Evolutionary conservation across 768 basidiomycete species (phyloP), one percentile per base, ranked within the genome.

Genomic region (Dentipellis sp.): DNA sequence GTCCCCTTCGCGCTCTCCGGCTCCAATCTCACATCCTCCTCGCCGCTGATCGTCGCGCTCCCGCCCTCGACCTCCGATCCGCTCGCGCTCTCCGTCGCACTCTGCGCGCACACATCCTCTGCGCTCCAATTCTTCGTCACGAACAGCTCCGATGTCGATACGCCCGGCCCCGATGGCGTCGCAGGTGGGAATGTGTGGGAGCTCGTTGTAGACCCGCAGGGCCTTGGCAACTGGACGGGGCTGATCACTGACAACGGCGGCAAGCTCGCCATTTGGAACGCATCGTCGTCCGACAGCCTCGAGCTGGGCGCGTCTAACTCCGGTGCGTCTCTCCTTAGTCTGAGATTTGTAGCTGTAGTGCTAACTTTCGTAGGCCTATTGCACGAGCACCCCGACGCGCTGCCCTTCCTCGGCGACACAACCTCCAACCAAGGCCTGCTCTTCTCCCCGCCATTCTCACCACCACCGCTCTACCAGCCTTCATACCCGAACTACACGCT

Each of bases 401-500:
- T 77, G 0, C 87, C 87, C 1, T 67, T 86, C 6, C 69, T 91
- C 1, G 87, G 86, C 2, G 90, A 92, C 66, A 82, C 86, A 1
- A 88, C 88, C 1, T 71, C 82, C 6, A 87, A 82, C 52, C 81
- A 88, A 65, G 87, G 81, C 0, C 67, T 92, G 29, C 63, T 91
- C 10, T 89, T 88, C 67, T 91, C 90, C 0, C 78, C 80, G 8
- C 68, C 78, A 0, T 82, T 82, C 58, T 61, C 70, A 7, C 55
- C 70, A 0, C 57, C 72, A 10, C 58, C 64, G 1, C 23, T 60
- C 0, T 53, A 62, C 5, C 60, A 67, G 40, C 82, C 86, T 1
- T 70, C 68, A 22, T 92, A 78, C 63, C 90, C 90, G 10, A 91
- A 91, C 62, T 92, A 88, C 65, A 84, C 84, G 1, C 76, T 92